These are phyloP conservation scores for Pseudocercospora musae DNA, from an alignment of 2,329 filamentous ascomycete genomes.

Conservation along the genomic window DNA sequence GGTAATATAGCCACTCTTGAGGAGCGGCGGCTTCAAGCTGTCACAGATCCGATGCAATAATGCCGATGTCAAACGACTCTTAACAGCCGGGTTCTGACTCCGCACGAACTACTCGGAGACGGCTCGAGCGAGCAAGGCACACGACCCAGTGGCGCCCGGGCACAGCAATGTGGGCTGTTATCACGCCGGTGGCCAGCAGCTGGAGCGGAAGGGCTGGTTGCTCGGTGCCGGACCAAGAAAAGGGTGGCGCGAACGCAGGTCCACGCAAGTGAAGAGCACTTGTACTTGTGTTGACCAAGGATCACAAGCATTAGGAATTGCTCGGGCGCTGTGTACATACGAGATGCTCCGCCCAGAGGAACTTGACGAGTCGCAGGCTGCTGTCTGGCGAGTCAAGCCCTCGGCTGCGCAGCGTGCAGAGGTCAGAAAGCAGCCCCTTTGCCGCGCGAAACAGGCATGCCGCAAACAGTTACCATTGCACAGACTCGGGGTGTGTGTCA, in stretches of 20 bases:
- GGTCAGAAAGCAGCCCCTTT: background rate
- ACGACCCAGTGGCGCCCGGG: background rate
- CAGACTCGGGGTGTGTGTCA: background rate
- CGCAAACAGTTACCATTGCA: background rate
- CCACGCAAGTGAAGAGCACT: background rate
- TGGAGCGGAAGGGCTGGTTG: background rate
- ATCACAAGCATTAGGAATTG: background rate
- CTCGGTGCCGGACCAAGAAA: background rate
- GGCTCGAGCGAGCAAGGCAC: slow-evolving; percentile 3
- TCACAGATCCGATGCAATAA: background rate
- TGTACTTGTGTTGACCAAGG: background rate
- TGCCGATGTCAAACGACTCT: slow-evolving; percentile 4
- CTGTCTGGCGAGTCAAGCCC: background rate
- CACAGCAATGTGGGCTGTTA: background rate
- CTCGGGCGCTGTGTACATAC: slow-evolving; percentile 2
- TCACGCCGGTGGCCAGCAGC: background rate
- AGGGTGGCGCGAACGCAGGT: background rate
- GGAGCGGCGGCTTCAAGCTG: background rate
- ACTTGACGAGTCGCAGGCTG: background rate
- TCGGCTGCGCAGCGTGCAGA: background rate
- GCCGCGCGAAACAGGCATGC: slow-evolving; percentile 1
- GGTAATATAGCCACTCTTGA: background rate
- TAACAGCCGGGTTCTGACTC: background rate
- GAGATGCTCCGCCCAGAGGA: background rate
- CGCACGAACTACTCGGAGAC: slow-evolving; percentile 3